These are phyloP conservation scores for Alternaria solani DNA, from an alignment of 2,329 filamentous ascomycete species.

Conservation along the genomic window DNA sequence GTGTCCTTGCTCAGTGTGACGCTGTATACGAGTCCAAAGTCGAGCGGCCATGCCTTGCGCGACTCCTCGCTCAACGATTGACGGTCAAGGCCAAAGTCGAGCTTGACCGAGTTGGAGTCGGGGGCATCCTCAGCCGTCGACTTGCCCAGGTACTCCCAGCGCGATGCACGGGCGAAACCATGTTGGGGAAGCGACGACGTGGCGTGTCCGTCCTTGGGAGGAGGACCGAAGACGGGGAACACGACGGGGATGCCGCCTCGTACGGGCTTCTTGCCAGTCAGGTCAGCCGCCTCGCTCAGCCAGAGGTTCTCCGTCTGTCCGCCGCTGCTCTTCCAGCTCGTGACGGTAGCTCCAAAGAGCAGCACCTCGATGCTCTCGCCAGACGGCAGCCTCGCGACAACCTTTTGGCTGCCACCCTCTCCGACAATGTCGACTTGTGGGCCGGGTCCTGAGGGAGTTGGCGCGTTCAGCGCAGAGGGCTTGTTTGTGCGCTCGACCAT, in stretches of 20 bases:
- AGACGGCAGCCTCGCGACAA: conserved; percentile 82
- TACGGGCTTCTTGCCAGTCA: conserved; percentile 89
- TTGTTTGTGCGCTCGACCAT: conserved; percentile 90
- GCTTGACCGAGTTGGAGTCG: conserved; percentile 72
- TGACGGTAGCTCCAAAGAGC: conserved; percentile 90
- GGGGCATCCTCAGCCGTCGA: conserved; percentile 70
- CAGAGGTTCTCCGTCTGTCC: conserved; percentile 82
- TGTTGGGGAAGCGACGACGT: conserved; percentile 86
- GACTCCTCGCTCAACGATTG: conserved; percentile 73
- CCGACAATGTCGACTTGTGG: conserved; percentile 82
- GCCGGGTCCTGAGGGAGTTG: conserved; percentile 67
- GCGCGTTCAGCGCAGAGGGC: conserved; percentile 69
- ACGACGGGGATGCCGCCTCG: conserved; percentile 91
- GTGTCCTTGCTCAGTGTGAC: conserved; percentile 80
- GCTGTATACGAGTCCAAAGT: conserved; percentile 91
- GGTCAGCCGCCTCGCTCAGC: conserved; percentile 78
- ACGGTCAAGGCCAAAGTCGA: conserved; percentile 90
- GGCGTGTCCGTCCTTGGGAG: conserved; percentile 76
- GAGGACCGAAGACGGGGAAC: conserved; percentile 88
- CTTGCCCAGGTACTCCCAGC: conserved; percentile 95
- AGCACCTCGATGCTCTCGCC: conserved; percentile 87
- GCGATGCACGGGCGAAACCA: conserved; percentile 88
- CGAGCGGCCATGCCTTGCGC: conserved; percentile 79
- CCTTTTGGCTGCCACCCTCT: conserved; percentile 72
- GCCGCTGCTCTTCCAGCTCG: conserved; percentile 86